phyloP scores from a whole-genome alignment of 2,329 filamentous ascomycete genomes.

The Fusarium sp. region DNA sequence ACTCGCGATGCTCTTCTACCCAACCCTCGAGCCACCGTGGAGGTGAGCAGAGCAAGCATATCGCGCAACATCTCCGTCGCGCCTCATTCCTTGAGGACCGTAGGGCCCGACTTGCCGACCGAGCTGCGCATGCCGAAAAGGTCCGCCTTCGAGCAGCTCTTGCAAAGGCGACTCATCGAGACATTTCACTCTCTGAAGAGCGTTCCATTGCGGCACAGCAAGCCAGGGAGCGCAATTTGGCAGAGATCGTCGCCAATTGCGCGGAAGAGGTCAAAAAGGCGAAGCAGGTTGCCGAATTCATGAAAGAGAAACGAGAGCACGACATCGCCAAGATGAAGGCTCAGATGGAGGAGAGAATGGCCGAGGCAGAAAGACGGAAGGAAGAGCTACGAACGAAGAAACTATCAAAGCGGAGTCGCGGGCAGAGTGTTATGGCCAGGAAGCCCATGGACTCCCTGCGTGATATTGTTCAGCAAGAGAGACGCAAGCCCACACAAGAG shows the following conservation, averaged over 20 bases:
- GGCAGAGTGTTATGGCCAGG: slow-evolving; percentile 64
- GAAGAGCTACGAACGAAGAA: slow-evolving; percentile 71
- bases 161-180: slow-evolving; percentile 76
- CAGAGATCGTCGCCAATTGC: slow-evolving; percentile 83
- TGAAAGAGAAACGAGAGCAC: slow-evolving; percentile 83
- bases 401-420: slow-evolving; percentile 64
- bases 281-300: slow-evolving; percentile 84
- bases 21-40: slow-evolving; percentile 65
- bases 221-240: slow-evolving; percentile 82
- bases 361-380: slow-evolving; percentile 79
- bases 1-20: slow-evolving; percentile 74
- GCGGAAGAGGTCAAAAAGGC: slow-evolving; percentile 86
- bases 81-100: slow-evolving; percentile 85
- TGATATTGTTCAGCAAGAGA: slow-evolving; percentile 63
- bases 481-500: slow-evolving; percentile 64
- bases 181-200: slow-evolving; percentile 77
- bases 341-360: slow-evolving; percentile 84
- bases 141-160: slow-evolving; percentile 81
- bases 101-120: slow-evolving; percentile 82
- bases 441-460: slow-evolving; percentile 64
- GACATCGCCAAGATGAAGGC: slow-evolving; percentile 76
- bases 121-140: slow-evolving; percentile 85
- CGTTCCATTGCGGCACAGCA: slow-evolving; percentile 81
- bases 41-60: slow-evolving; percentile 79
- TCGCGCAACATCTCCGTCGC: slow-evolving; percentile 83